Base-by-base conservation (phyloP, 768 basidiomycete species). In the Agaricus sinodeliciosus region DNA sequence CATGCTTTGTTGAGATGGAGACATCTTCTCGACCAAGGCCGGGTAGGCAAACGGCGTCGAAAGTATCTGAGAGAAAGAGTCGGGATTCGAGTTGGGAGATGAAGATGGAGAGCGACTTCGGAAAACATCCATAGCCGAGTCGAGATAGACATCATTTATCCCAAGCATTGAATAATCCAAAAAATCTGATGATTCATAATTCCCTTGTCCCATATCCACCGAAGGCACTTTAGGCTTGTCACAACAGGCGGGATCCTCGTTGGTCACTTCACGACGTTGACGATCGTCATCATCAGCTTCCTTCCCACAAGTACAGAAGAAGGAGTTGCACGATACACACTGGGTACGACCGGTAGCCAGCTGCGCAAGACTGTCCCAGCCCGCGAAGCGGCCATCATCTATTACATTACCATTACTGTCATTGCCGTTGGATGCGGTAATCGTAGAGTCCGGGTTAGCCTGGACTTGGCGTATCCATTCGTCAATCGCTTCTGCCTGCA, bases 391-490 rank as follows among this genome's bases (percentile, higher is more conserved):
- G 25, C 26, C 42, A 34, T 48, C 39, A 34, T 18, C 22, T 47
- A 42, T 26, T 35, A 27, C 39, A 18, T 26, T 37, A 41, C 25
- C 43, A 45, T 16, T 26, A 25, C 19, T 19, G 15, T 41, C 19
- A 19, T 41, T 41, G 39, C 19, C 12, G 12, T 41, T 43, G 3
- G 18, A 43, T 7, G 19, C 26, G 22, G 25, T 44, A 51, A 52
- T 50, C 48, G 37, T 49, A 25, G 43, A 51, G 36, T 40, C 35
- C 42, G 69, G 60, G 55, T 69, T 63, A 59, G 59, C 61, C 48
- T 72, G 71, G 58, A 82, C 68, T 58, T 81, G 78, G 49, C 75
- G 75, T 50, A 84, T 69, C 83, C 83, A 85, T 52, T 85, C 82
- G 60, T 83, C 83, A 40, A 84, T 76, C 53, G 74, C 70, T 26